Percentiles rank a stretch among this genome's conserved stretches.
Conservation (phyloP, 2,329 filamentous ascomycete genomes). For the Dryadomyces sulphureus region DNA sequence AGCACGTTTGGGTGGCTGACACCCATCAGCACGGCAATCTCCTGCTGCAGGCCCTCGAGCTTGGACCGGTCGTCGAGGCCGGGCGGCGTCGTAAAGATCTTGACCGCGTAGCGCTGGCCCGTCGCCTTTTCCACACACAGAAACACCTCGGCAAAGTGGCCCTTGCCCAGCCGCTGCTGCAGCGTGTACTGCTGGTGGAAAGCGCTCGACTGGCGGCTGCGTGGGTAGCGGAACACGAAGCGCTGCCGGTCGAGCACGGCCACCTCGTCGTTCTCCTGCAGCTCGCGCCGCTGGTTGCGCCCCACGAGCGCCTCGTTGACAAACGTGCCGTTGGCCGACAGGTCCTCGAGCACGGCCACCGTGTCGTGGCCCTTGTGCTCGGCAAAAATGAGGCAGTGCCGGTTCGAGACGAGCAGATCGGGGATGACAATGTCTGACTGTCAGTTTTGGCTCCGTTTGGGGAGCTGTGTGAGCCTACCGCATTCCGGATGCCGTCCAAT, state of each 20-base stretch:
- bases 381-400: slow-evolving; percentile 43
- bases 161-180: slow-evolving; percentile 76
- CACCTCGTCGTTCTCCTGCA: slow-evolving; percentile 83
- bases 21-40: slow-evolving; percentile 94
- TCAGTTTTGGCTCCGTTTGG: slow-evolving; percentile 9
- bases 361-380: slow-evolving; percentile 24
- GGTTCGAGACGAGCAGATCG: slow-evolving; percentile 73
- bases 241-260: slow-evolving; percentile 71
- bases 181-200: slow-evolving; percentile 82
- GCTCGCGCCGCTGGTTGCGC: slow-evolving; percentile 77
- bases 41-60: slow-evolving; percentile 77
- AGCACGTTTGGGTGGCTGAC: slow-evolving; percentile 88
- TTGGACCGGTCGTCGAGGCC: slow-evolving; percentile 74
- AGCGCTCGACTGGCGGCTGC: slow-evolving; percentile 53
- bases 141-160: slow-evolving; percentile 90
- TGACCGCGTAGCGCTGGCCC: slow-evolving; percentile 77
- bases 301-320: slow-evolving; percentile 86
- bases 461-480: slow-evolving; percentile 39
- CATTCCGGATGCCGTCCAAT: slow-evolving; percentile 91
- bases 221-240: slow-evolving; percentile 86
- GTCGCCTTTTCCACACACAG: slow-evolving; percentile 75
- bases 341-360: slow-evolving; percentile 72
- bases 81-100: slow-evolving; percentile 78
- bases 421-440: slow-evolving; percentile 55
- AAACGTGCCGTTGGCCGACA: slow-evolving; percentile 93